phyloP scores from a whole-genome alignment of 78 protist species.

The Anaeramoeba ignava region DNA sequence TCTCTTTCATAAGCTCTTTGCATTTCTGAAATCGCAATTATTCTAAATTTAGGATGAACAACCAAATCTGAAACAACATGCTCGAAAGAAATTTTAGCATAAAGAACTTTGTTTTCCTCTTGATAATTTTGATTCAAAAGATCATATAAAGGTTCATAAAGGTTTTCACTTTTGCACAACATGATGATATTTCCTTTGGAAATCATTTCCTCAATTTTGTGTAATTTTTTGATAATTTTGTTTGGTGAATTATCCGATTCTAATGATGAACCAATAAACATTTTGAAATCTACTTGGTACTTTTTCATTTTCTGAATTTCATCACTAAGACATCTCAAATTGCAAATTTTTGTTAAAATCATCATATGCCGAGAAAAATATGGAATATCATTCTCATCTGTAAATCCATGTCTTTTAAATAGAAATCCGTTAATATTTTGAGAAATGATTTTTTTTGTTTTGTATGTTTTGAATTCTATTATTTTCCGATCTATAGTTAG shows the following conservation, averaged over 20 bases:
- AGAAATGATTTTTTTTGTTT: no score
- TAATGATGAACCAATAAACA: not conserved
- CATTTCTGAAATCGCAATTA: not conserved
- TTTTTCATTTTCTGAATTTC: not conserved
- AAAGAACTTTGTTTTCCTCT: not conserved
- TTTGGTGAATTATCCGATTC: not conserved
- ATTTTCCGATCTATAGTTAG: no score
- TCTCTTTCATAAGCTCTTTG: not conserved
- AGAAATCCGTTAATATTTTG: no score
- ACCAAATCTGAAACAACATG: not conserved
- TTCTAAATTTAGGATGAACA: not conserved
- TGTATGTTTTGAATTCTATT: no score
- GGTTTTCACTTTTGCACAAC: not conserved
- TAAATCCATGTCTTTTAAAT: no score
- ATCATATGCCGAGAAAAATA: not conserved
- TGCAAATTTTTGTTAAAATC: not conserved
- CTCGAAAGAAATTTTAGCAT: not conserved
- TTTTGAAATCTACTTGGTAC: no score
- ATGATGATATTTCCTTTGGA: not conserved
- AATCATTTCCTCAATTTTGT: not conserved
- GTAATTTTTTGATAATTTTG: not conserved
- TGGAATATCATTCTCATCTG: no score
- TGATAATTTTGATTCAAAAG: not conserved
- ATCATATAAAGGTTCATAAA: not conserved
- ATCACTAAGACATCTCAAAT: not conserved